phyloP scores from a whole-genome alignment of 306 rosid genomes.

The Echinosophora koreensis region DNA sequence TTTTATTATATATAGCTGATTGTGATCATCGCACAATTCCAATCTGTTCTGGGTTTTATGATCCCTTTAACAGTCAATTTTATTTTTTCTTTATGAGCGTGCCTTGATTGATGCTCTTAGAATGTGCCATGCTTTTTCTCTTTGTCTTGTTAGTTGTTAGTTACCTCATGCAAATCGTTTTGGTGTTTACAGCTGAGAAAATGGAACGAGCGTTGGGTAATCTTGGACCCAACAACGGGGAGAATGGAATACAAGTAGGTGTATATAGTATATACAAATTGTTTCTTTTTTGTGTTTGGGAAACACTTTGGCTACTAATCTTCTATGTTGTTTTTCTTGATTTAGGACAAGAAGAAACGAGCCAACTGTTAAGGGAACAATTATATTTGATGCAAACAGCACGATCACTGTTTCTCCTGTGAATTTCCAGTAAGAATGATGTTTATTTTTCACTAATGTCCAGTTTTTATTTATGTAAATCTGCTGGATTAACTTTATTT shows the following conservation, averaged over 20 bases:
- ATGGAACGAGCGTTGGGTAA: slow-evolving; percentile 98
- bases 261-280: slow-evolving; percentile 24
- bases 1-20: slow-evolving; percentile 21
- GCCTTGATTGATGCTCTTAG: not conserved
- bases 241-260: slow-evolving; percentile 98
- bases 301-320: slow-evolving; percentile 11
- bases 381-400: slow-evolving; percentile 90
- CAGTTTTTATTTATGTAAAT: not conserved
- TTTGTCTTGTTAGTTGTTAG: slow-evolving; percentile 34
- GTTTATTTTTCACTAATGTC: slow-evolving; percentile 30
- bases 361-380: slow-evolving; percentile 81
- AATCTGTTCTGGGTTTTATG: slow-evolving; percentile 28
- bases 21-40: slow-evolving; percentile 13
- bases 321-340: slow-evolving; percentile 35
- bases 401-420: slow-evolving; percentile 92
- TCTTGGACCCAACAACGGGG: slow-evolving; percentile 92
- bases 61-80: slow-evolving; percentile 16
- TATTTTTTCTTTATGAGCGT: not conserved
- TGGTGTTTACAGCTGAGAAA: slow-evolving; percentile 71
- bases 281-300: slow-evolving; percentile 35
- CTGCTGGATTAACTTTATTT: slow-evolving; percentile 26
- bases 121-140: not conserved
- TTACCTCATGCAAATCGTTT: slow-evolving; percentile 23
- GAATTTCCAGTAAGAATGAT: slow-evolving; percentile 84
- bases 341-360: slow-evolving; percentile 91